Evolutionary conservation across 148 eudicot genomes (phyloP).

Genomic region (Mesembryanthemum crystallinum): DNA sequence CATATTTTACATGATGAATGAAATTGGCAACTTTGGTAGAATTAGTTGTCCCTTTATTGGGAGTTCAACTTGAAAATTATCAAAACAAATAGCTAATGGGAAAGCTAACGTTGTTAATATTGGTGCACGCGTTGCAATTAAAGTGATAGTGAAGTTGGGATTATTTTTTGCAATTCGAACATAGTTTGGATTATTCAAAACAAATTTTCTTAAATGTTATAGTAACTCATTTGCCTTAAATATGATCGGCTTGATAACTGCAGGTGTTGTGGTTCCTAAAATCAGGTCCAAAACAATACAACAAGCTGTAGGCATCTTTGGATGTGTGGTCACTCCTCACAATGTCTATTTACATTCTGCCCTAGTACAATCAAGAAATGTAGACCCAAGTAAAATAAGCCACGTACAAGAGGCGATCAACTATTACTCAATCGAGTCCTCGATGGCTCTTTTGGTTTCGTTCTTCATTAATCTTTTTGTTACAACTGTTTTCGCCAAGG

Average conservation of each 20-base stretch:
- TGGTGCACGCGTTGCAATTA: no score
- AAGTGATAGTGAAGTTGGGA: no score
- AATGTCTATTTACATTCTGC: slow-evolving; percentile 90
- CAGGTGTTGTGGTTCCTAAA: slow-evolving; percentile 80
- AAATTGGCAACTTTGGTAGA: no score
- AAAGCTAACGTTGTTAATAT: no score
- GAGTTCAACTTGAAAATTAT: no score
- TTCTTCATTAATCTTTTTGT: slow-evolving; percentile 75
- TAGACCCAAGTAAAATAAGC: slow-evolving; percentile 44
- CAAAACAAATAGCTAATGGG: no score
- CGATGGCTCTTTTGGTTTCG: slow-evolving; percentile 64
- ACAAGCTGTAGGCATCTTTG: slow-evolving; percentile 91
- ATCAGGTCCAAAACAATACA: slow-evolving; percentile 73
- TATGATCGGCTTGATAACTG: not conserved
- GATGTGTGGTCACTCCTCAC: slow-evolving; percentile 91
- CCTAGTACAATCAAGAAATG: slow-evolving; percentile 75
- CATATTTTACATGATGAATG: no score
- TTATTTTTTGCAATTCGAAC: no score
- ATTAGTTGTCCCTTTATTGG: no score
- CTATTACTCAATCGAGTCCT: slow-evolving; percentile 79
- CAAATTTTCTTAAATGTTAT: no score
- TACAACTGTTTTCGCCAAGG: slow-evolving; percentile 82
- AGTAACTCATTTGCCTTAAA: no score
- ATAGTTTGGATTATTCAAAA: no score
- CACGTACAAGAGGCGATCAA: slow-evolving; percentile 69